Percentiles rank a stretch among this genome's conserved stretches.
Conservation (phyloP, 176 grass and related monocot species). For the Triticum dicoccoides region DNA sequence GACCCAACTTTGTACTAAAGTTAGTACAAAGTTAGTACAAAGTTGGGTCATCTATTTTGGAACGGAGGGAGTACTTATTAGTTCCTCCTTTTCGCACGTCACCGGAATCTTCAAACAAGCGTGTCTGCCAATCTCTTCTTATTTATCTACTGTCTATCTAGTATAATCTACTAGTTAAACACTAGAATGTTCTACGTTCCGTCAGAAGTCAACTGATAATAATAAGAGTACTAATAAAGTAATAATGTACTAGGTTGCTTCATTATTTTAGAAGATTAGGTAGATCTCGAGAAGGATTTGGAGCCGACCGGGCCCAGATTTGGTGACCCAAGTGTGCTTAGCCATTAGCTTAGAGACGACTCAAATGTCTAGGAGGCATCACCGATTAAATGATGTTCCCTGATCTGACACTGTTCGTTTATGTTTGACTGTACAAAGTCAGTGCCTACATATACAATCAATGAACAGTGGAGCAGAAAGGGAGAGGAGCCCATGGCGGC, state of each 20-base stretch:
- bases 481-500: not conserved
- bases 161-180: too few species aligned
- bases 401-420: not conserved
- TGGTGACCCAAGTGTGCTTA: conserved; percentile 21
- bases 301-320: conserved; percentile 40
- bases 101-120: not conserved
- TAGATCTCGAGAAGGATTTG: conserved; percentile 44
- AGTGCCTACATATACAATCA: not conserved
- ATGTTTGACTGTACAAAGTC: not conserved
- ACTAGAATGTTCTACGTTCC: not conserved
- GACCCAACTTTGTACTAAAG: too few species aligned
- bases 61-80: too few species aligned
- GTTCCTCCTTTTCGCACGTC: not conserved
- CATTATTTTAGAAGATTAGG: conserved; percentile 10
- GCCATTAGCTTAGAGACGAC: conserved; percentile 30
- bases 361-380: not conserved
- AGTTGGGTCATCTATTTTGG: too few species aligned
- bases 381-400: not conserved
- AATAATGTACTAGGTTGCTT: not conserved
- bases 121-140: not conserved
- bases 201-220: not conserved
- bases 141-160: too few species aligned
- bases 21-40: too few species aligned
- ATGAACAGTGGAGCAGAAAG: not conserved
- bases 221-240: too few species aligned